Base-by-base conservation (phyloP, 2,329 filamentous ascomycete species). In the Neoarthrinium moseri region DNA sequence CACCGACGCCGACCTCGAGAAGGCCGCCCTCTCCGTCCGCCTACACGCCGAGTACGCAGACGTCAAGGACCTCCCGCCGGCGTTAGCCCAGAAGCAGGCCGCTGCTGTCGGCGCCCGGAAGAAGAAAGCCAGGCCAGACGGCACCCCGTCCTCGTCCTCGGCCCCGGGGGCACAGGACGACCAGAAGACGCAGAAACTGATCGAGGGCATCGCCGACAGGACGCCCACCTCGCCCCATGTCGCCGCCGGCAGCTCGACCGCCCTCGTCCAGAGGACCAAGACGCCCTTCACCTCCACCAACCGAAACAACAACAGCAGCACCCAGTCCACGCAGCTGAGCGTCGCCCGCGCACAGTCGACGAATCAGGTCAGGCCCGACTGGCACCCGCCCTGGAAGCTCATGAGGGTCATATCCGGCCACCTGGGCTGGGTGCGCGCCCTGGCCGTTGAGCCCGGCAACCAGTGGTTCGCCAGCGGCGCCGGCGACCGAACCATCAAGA, bases 361-460 rank as follows among this genome's bases (percentile, higher is more conserved):
- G 58, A 60, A 69, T 62, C 59, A 71, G 54, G 75, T 84, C 47
- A 90, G 86, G 65, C 95, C 95, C 1, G 87, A 96, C 48, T 99
- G 94, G 94, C 94, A 99, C 65, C 83, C 91, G 50, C 95, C 95
- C 11, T 99, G 95, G 94, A 97, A 96, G 78, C 77, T 97, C 49
- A 95, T 96, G 87, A 83, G 94, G 50, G 95, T 99, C 51, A 96
- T 99, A 54, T 96, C 91, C 1, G 94, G 95, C 13, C 94, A 97
- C 65, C 69, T 99, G 57, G 94, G 94, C 21, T 99, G 94, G 94
- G 94, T 99, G 52, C 80, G 91, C 50, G 82, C 82, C 55, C 72
- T 96, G 58, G 89, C 92, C 1, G 89, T 97, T 39, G 95, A 99
- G 68, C 95, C 95, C 2, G 89, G 89, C 60, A 99, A 99, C 68